Base-by-base conservation (phyloP, 2,329 filamentous ascomycete genomes). In the Exophiala xenobiotica region DNA sequence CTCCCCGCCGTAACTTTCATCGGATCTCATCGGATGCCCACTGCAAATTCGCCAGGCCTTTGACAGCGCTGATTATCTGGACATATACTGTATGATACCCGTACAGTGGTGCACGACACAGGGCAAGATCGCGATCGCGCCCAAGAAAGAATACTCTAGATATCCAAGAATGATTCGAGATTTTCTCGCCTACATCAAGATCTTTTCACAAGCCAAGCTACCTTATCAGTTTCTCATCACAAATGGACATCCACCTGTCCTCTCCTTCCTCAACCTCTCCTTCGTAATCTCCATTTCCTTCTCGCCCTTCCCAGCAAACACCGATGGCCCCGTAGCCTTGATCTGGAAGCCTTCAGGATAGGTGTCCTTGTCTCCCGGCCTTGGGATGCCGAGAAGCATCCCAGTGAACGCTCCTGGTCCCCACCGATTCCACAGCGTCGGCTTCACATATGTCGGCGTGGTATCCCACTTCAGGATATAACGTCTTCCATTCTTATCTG, bases 401-500 rank as follows among this genome's bases (percentile, higher is more conserved):
- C 70, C 74, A 8, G 80, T 51, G 74, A 76, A 76, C 0, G 76
- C 82, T 53, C 67, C 65, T 0, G 77, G 83, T 2, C 80, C 81
- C 82, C 79, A 89, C 52, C 80, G 79, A 61, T 77, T 81, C 80
- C 76, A 81, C 33, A 79, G 66, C 0, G 78, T 85, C 22, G 75
- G 75, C 54, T 78, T 74, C 19, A 80, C 73, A 66, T 88, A 88
- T 68, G 80, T 87, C 2, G 86, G 86, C 40, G 82, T 78, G 8
- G 80, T 78, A 20, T 83, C 75, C 68, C 82, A 87, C 29, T 72
- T 59, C 0, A 70, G 65, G 61, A 69, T 65, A 46, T 76, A 73
- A 56, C 82, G 75, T 2, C 78, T 77, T 0, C 79, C 78, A 0
- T 79, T 77, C 23, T 74, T 37, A 20, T 60, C 68, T 7, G 87